Base-by-base conservation (phyloP, 2,329 filamentous ascomycete genomes). In the Corinectria fuckeliana region DNA sequence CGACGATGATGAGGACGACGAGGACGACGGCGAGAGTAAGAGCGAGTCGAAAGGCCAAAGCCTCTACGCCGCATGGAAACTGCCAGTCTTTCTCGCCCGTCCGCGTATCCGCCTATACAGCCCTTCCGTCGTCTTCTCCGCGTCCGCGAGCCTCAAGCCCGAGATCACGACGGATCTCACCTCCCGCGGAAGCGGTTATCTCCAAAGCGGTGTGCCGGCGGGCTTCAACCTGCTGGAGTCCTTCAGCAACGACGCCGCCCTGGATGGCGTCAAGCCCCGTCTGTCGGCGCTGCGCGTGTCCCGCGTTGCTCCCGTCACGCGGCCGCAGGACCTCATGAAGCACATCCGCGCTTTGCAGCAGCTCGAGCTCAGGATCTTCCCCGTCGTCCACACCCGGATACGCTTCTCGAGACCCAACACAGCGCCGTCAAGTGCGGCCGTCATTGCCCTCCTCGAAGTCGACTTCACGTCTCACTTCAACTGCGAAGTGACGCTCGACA, bases 201-300 rank as follows among this genome's bases (percentile, higher is more conserved):
- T 94, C 28, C 84, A 85, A 32, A 91, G 88, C 69, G 85, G 87
- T 57, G 76, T 88, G 23, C 88, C 91, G 0, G 84, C 88, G 6
- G 88, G 90, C 2, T 80, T 91, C 62, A 95, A 94, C 72, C 80
- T 94, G n/a, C 84, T 95, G 13, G 88, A 91, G 70, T 84, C 91
- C 3, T 91, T 94, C 61, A 82, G 83, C 51, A 81, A 80, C 61
- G 91, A 93, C 70, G 85, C 87, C 20, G 83, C 82, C 23, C 78
- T 92, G 16, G 79, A 78, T 14, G 86, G 88, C 32, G 77, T 86
- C 23, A 82, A 82, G 65, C 89, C 91, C 45, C 85, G 85, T 26
- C 80, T 95, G 2, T 92, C 91, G 9, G 90, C 91, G 5, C 80
- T 90, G 60, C 83, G 91, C 47, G 90, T 94, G 30, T 92, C 89